These are phyloP conservation scores for Cucurbita maxima DNA, from an alignment of 306 rosid genomes.

Conservation along the genomic window DNA sequence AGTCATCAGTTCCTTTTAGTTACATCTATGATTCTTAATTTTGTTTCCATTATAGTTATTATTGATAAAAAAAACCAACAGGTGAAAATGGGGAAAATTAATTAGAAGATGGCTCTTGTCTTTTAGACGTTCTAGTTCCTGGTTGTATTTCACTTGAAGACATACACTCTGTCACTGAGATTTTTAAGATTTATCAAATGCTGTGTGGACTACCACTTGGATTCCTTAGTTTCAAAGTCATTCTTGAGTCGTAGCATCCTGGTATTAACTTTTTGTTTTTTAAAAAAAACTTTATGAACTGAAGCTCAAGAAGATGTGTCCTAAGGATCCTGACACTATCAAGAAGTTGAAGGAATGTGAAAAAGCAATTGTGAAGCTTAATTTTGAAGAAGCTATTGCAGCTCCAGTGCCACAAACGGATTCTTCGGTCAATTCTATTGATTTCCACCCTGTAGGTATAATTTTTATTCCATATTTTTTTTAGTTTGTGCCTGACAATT, in stretches of 20 bases:
- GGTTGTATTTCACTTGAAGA: not conserved
- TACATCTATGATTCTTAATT: not conserved
- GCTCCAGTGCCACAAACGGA: slow-evolving; percentile 50
- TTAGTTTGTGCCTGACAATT: not conserved
- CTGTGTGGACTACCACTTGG: not conserved
- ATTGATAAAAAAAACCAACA: not conserved
- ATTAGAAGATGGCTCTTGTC: not conserved
- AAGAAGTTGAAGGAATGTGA: slow-evolving; percentile 95
- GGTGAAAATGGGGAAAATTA: not conserved
- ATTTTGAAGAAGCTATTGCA: slow-evolving; percentile 90
- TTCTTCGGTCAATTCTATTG: slow-evolving; percentile 54
- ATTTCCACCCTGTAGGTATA: slow-evolving; percentile 68
- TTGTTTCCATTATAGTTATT: not conserved
- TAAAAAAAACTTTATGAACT: slow-evolving; percentile 2
- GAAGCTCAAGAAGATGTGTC: slow-evolving; percentile 76
- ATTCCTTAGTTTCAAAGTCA: not conserved
- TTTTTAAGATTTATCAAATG: not conserved
- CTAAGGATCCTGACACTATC: slow-evolving; percentile 80
- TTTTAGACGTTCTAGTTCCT: not conserved
- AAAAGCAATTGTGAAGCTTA: slow-evolving; percentile 84
- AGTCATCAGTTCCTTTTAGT: not conserved
- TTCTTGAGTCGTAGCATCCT: not conserved
- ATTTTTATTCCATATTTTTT: slow-evolving; percentile 6
- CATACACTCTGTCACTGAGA: not conserved
- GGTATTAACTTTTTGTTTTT: not conserved